A percentile compares a stretch with the other conserved stretches of the same genome.
phyloP scores from a whole-genome alignment of 495 filamentous ascomycete species.

The Penicillium subrubescens region DNA sequence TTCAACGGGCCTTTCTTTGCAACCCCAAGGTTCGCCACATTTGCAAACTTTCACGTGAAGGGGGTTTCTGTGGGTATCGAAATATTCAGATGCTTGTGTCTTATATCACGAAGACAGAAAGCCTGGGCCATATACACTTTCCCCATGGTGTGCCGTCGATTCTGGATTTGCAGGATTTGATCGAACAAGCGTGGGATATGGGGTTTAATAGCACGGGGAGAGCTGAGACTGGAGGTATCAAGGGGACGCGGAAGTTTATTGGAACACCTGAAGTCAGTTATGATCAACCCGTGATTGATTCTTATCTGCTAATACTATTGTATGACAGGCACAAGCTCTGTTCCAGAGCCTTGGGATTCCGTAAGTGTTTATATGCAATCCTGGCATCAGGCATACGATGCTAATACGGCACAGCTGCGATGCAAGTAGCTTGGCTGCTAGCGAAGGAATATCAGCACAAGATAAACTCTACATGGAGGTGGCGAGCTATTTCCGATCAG shows the following conservation, averaged over 20 bases:
- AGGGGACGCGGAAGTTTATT: slow-evolving; percentile 90
- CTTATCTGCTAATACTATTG: slow-evolving; percentile 3
- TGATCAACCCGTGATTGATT: neutral
- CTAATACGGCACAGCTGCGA: slow-evolving; percentile 45
- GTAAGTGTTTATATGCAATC: slow-evolving; percentile 42
- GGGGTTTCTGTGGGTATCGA: slow-evolving; percentile 95
- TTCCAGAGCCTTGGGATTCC: slow-evolving; percentile 68
- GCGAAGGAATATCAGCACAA: slow-evolving; percentile 47
- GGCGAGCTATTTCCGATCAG: slow-evolving; percentile 71
- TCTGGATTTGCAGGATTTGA: slow-evolving; percentile 81
- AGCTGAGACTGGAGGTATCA: slow-evolving; percentile 83
- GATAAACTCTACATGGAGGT: slow-evolving; percentile 64
- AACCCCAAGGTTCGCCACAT: slow-evolving; percentile 76
- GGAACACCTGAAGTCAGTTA: slow-evolving; percentile 81
- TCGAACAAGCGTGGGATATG: slow-evolving; percentile 87
- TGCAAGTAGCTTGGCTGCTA: slow-evolving; percentile 50
- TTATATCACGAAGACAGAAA: slow-evolving; percentile 63
- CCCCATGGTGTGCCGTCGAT: slow-evolving; percentile 70
- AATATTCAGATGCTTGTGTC: slow-evolving; percentile 95
- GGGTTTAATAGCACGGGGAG: slow-evolving; percentile 77
- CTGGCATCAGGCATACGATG: neutral
- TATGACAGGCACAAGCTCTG: slow-evolving; percentile 72
- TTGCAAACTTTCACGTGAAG: slow-evolving; percentile 76
- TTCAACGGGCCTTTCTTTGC: slow-evolving; percentile 77
- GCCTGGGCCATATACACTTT: slow-evolving; percentile 62